phyloP scores from a whole-genome alignment of 345 rosid species.

The Citrus mangshanensis region DNA sequence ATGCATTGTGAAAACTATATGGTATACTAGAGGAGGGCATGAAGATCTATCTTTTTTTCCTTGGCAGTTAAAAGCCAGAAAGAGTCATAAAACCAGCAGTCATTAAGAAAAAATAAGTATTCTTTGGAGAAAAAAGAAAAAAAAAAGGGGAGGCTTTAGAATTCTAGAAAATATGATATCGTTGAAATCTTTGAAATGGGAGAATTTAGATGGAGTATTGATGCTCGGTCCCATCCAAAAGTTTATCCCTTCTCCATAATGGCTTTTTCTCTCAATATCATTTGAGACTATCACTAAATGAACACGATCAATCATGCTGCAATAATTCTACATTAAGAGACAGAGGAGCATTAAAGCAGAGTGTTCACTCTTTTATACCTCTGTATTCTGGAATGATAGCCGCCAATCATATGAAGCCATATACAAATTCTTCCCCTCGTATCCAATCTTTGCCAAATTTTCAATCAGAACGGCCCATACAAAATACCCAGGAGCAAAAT shows the following conservation, averaged over 20 bases:
- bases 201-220: no score
- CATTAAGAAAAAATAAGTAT: not conserved
- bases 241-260: not conserved
- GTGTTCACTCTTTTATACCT: conserved; percentile 31
- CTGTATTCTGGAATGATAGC: conserved; percentile 62
- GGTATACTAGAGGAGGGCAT: no score
- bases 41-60: not conserved
- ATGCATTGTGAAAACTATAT: not conserved
- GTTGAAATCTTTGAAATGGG: not conserved
- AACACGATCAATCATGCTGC: not conserved
- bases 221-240: not conserved
- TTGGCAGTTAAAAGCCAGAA: not conserved
- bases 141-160: no score
- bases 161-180: not conserved
- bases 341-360: not conserved
- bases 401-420: conserved; percentile 78
- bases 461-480: conserved; percentile 77
- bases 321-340: not conserved
- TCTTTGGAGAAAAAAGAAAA: not conserved
- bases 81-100: not conserved
- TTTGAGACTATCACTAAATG: not conserved
- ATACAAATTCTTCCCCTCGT: conserved; percentile 66
- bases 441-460: conserved; percentile 75
- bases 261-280: not conserved
- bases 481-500: conserved; percentile 56